Conservation (phyloP, 371 early-diverging fungal species). For the Mucor velutinosus region DNA sequence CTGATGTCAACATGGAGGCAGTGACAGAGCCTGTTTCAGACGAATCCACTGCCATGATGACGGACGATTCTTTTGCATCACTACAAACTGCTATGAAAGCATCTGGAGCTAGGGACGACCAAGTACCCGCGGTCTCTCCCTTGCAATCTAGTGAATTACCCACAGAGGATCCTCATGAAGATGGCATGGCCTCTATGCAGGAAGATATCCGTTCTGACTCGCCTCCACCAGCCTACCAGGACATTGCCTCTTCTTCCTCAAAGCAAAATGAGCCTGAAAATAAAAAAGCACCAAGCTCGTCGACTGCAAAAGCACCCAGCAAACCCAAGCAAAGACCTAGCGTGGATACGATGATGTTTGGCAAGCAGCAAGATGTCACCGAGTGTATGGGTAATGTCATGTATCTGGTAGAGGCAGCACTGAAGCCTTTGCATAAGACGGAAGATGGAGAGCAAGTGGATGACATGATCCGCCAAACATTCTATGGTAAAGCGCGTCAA, state of each 20-base stretch:
- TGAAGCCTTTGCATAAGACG: constrained; percentile 40
- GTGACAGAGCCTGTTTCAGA: background rate
- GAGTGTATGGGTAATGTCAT: constrained; percentile 78
- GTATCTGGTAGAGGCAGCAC: constrained; percentile 62
- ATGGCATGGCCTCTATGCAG: too few species aligned
- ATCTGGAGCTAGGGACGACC: background rate
- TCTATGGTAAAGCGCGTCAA: constrained; percentile 69
- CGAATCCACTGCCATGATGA: background rate
- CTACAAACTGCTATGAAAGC: too few species aligned
- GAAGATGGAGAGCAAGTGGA: constrained; percentile 39
- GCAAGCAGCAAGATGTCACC: constrained; percentile 71
- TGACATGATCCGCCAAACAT: constrained; percentile 54
- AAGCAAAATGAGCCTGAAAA: background rate
- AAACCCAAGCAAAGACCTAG: constrained; percentile 26
- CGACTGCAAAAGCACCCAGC: background rate
- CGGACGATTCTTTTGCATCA: background rate
- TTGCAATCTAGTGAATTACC: too few species aligned
- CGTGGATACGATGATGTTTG: constrained; percentile 56
- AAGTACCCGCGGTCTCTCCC: background rate
- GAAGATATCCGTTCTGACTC: background rate
- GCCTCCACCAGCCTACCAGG: constrained; percentile 22
- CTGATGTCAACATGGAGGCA: background rate
- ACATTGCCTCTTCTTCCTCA: background rate
- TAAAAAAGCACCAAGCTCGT: background rate
- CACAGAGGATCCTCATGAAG: background rate